Percentiles rank a stretch among this genome's conserved stretches.
These are phyloP conservation scores for Phlegmacium glaucopus DNA, from an alignment of 768 basidiomycete genomes.

Conservation along the genomic window DNA sequence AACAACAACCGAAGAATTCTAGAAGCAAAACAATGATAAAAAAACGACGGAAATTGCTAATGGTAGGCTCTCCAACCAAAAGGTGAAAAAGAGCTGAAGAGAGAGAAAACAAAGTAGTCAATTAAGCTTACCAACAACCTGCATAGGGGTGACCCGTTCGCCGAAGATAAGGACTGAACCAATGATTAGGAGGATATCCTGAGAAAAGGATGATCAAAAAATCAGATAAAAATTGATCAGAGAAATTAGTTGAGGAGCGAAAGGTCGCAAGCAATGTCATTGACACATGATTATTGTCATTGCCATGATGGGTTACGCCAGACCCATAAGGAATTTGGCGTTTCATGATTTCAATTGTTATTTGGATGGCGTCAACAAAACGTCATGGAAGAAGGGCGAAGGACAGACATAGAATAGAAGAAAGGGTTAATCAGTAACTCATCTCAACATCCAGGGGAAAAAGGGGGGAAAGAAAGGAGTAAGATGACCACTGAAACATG, in stretches of 20 bases:
- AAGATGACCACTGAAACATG: constrained; percentile 6
- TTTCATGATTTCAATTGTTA: too few relatives aligned
- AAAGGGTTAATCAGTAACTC: too few relatives aligned
- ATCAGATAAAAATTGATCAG: constrained; percentile 4
- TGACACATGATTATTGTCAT: too few relatives aligned
- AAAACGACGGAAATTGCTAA: too few relatives aligned
- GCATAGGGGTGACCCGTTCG: constrained; percentile 73
- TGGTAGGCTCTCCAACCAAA: too few relatives aligned
- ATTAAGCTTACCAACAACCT: constrained; percentile 64
- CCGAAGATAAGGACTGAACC: constrained; percentile 89
- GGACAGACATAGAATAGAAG: not conserved
- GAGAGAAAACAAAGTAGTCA: not conserved
- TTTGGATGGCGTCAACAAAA: too few relatives aligned
- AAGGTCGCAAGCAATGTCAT: not conserved
- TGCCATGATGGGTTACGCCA: too few relatives aligned
- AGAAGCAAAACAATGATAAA: too few relatives aligned
- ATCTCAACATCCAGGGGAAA: not conserved
- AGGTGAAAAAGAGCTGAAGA: not conserved
- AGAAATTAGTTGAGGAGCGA: not conserved
- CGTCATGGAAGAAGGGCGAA: not conserved
- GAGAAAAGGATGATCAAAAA: constrained; percentile 2
- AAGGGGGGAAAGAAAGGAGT: not conserved
- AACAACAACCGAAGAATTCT: too few relatives aligned
- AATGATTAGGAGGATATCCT: constrained; percentile 93
- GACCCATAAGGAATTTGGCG: too few relatives aligned